Evolutionary conservation across 441 rosid species (phyloP), one percentile per base, ranked within the genome.

Genomic region (Populus hybrid): DNA sequence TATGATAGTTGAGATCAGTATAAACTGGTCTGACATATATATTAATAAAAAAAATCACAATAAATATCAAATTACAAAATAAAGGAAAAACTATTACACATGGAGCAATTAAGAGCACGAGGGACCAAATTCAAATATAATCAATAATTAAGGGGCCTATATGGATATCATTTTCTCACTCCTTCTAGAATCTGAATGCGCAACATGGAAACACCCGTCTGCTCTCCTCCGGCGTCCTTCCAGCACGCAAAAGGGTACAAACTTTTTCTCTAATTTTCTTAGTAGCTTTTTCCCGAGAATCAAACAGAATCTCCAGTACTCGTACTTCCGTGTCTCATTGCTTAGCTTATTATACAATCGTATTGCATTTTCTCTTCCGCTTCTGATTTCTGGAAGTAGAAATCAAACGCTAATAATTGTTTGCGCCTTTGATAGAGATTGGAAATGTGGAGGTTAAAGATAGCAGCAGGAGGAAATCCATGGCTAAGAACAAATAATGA

Each of bases 391-490:
- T 46, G 57, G 57, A 46, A 46, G 20, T 14, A 46, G 57, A 46
- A 46, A 46, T 46, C 57, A 14, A 46, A 12, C 20, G 2, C 57
- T 46, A 46, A 46, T 46, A 46, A 46, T 12, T 46, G 57, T 46
- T 46, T 14, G 57, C 20, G 3, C 20, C 57, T 46, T 46, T 14
- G 57, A 46, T 14, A 46, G 57, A 46, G 20, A 14, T 14, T 46
- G 57, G 18, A 30, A 81, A 90, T 90, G 97, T 91, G 97, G 95
- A 89, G 81, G 83, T 82, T 93, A 76, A 95, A 88, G 87, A 83
- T 92, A 72, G 95, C 94, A 1, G 94, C 91, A 73, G 97, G 93
- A 77, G 90, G 85, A 38, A 87, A 78, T 83, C 91, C 93, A 23
- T 92, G 97, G 97, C 85, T 94, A 34, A 77, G 92, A 79, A 89